Conservation (phyloP, 2,329 filamentous ascomycete genomes). For the Diaporthe sp. region DNA sequence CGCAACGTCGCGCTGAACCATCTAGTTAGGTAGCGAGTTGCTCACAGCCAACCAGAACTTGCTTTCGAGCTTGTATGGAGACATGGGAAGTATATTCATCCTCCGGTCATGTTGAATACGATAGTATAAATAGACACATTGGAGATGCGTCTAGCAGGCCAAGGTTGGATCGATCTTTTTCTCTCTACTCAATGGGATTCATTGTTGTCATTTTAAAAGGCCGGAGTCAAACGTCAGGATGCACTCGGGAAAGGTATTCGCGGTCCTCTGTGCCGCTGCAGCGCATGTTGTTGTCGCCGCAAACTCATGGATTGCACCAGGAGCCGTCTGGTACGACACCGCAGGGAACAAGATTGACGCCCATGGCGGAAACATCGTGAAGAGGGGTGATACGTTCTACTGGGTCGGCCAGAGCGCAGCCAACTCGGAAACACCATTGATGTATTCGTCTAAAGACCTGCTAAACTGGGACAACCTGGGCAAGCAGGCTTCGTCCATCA, state of each 20-base stretch:
- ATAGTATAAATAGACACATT: background rate
- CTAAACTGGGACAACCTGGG: conserved; percentile 53
- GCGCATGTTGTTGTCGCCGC: conserved; percentile 16
- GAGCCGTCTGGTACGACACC: conserved; percentile 51
- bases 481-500: conserved; percentile 44
- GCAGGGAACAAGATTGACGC: conserved; percentile 52
- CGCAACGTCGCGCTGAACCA: background rate
- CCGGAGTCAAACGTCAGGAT: background rate
- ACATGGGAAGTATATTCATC: background rate
- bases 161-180: background rate
- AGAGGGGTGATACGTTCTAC: conserved; percentile 50
- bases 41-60: background rate
- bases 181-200: background rate
- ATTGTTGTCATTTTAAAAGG: background rate
- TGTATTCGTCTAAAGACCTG: conserved; percentile 53
- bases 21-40: background rate
- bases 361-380: conserved; percentile 50
- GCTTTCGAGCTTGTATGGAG: background rate
- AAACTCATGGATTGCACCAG: conserved; percentile 51
- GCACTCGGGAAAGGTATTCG: background rate
- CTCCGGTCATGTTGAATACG: background rate
- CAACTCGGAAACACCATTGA: conserved; percentile 47
- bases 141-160: background rate
- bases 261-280: conserved; percentile 6
- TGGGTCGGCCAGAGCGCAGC: conserved; percentile 51